These are phyloP conservation scores for Exophiala viscosa DNA, from an alignment of 2,329 filamentous ascomycete genomes.

Conservation along the genomic window DNA sequence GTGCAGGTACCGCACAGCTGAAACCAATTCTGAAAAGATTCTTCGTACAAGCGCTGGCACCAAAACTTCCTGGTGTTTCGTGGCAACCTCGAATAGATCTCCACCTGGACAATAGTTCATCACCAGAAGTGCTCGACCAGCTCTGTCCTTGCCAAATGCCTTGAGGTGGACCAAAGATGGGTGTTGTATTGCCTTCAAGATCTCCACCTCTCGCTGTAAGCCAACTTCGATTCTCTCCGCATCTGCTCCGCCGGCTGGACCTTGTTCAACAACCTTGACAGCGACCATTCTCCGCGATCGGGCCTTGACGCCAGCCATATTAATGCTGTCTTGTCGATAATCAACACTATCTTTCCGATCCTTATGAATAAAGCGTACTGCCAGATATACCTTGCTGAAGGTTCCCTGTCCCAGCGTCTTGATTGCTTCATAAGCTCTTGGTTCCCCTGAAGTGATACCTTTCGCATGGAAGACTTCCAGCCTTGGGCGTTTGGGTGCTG, in stretches of 20 bases:
- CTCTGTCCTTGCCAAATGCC: conserved; percentile 81
- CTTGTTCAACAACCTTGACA: conserved; percentile 92
- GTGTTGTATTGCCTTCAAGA: conserved; percentile 82
- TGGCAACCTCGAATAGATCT: conserved; percentile 90
- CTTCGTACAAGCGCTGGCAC: conserved; percentile 68
- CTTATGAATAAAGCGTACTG: conserved; percentile 66
- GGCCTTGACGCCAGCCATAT: conserved; percentile 44
- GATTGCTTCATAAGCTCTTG: conserved; percentile 73
- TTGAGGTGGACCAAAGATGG: conserved; percentile 88
- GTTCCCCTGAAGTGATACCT: conserved; percentile 64
- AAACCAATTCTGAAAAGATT: conserved; percentile 85
- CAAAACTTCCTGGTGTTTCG: conserved; percentile 64
- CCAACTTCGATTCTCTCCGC: conserved; percentile 92
- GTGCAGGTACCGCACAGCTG: conserved; percentile 82
- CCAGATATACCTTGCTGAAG: conserved; percentile 90
- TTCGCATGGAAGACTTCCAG: conserved; percentile 66
- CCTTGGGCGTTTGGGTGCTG: conserved; percentile 22
- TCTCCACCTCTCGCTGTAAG: conserved; percentile 89
- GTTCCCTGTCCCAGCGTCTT: conserved; percentile 85
- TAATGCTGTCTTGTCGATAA: conserved; percentile 33
- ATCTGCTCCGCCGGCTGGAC: conserved; percentile 86
- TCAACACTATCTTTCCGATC: conserved; percentile 45
- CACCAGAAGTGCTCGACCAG: conserved; percentile 75
- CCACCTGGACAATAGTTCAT: conserved; percentile 90
- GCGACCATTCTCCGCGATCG: conserved; percentile 78